Evolutionary conservation across 1,284 basidiomycete genomes (phyloP), one percentile per base, ranked within the genome.

Genomic region (Calocybe gambosa): DNA sequence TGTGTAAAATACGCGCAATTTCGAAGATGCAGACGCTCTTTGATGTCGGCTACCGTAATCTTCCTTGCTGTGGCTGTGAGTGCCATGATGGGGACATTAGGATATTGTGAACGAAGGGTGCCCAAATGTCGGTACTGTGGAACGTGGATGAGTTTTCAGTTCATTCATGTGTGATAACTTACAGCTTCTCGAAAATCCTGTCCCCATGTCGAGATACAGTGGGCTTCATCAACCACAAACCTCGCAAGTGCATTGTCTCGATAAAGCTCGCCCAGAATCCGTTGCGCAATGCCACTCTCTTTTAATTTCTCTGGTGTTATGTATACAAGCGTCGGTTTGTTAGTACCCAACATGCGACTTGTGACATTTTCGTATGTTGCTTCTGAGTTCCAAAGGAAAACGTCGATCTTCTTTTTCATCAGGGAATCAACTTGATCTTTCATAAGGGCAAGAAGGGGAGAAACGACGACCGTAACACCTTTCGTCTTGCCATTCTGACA

Each of bases 171-270:
- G 8, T 4, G n/a, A 39, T 34, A n/a, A 66, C 80, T 55, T 62
- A 88, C 85, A 20, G 83, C 76, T 34, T 77, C 77, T 31, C 91
- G 79, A 58, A 93, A 93, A 57, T 89, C 83, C 56, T 89, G 79
- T 4, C 91, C 90, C 89, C 88, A 93, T 13, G 82, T 80, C 2
- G 75, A 80, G 45, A 98, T 89, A 62, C 93, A 93, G 62, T 99
- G 96, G 1, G 93, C 95, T 61, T 99, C 95, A 60, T 99, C 96
- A 45, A 98, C 78, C 0, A 97, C 93, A 60, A 99, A 96, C 20
- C 95, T 76, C 4, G 92, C 93, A 23, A 99, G 64, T 48, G 76
- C 67, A 2, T 74, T 68, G 10, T 69, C 61, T 1, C 65, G 55
- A 56, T 90, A 73, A 2, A 98, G 69, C 26, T 68, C 64, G 12